Evolutionary conservation across 208 protist genomes (phyloP), one percentile per base, ranked within the genome.

Genomic region (Borovskyia barvae): DNA sequence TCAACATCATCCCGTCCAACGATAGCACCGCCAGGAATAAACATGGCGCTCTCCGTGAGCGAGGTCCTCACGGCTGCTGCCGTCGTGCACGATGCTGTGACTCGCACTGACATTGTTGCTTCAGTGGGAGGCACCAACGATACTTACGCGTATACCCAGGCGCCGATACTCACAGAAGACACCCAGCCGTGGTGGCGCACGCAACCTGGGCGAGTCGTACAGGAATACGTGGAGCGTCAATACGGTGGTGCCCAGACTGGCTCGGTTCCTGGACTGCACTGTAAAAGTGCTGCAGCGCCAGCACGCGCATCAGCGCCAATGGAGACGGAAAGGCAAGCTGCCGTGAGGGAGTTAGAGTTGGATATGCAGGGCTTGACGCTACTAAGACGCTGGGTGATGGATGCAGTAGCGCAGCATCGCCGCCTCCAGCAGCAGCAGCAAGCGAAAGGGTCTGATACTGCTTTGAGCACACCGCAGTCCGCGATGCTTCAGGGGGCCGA

Each of bases 21-120:
- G n/a, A n/a, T n/a, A n/a, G n/a, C n/a, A n/a, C n/a, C n/a, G n/a
- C n/a, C n/a, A n/a, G n/a, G n/a, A n/a, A n/a, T n/a, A n/a, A n/a
- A n/a, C n/a, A n/a, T n/a, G n/a, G n/a, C n/a, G n/a, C n/a, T n/a
- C n/a, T n/a, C n/a, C n/a, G n/a, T 66, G 17, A 70, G 65, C 2
- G 77, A 88, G 35, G 46, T 80, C 15, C 62, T 87, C n/a, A 49
- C 75, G 48, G 84, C 70, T 12, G 56, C 77, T 5, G 77, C 80
- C 1, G 66, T 91, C 41, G 33, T 91, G 43, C 77, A 87, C 50
- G 75, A 87, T 53, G 67, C 70, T 8, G 66, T 82, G 40, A 48
- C 56, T n/a, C 65, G 81, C 17, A 50, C 72, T 43, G 14, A 25
- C 12, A 19, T 50, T n/a, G 36, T 45, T 20, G 62, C 45, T 37